These are phyloP conservation scores for Carex parvula DNA, from an alignment of 176 grass and related monocot species.

Conservation along the genomic window DNA sequence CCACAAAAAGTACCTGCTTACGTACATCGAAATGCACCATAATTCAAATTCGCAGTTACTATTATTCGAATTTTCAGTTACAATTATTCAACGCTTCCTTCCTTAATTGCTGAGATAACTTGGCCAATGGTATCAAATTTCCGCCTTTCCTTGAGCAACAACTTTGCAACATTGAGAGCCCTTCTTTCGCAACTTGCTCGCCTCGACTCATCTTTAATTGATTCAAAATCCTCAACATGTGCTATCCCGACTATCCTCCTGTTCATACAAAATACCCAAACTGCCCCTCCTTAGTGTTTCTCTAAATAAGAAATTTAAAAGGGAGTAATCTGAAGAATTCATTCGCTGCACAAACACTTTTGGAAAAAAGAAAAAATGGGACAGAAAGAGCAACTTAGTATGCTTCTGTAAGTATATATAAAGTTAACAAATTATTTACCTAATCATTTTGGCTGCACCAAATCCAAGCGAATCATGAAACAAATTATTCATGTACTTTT, in stretches of 20 bases:
- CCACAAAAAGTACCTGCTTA: too few species aligned
- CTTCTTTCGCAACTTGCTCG: slow-evolving; percentile 61
- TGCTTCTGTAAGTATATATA: not conserved
- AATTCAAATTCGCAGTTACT: too few species aligned
- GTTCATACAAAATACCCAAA: slow-evolving; percentile 16
- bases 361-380: not conserved
- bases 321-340: not conserved
- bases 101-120: slow-evolving; percentile 46
- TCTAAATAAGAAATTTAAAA: not conserved
- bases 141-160: slow-evolving; percentile 58
- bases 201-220: slow-evolving; percentile 53
- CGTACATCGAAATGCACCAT: too few species aligned
- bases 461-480: slow-evolving; percentile 95
- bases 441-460: slow-evolving; percentile 96
- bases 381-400: not conserved
- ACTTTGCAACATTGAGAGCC: slow-evolving; percentile 63
- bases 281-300: not conserved
- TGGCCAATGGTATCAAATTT: slow-evolving; percentile 46
- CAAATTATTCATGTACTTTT: slow-evolving; percentile 76
- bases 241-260: slow-evolving; percentile 93
- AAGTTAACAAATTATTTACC: slow-evolving; percentile 35
- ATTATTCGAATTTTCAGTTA: too few species aligned
- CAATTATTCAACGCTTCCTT: slow-evolving; percentile 7
- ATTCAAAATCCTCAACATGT: slow-evolving; percentile 82
- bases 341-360: not conserved